A percentile compares a stretch with the other conserved stretches of the same genome.
phyloP scores from a whole-genome alignment of 345 rosid genomes.

The Eucalyptus tenuipes region DNA sequence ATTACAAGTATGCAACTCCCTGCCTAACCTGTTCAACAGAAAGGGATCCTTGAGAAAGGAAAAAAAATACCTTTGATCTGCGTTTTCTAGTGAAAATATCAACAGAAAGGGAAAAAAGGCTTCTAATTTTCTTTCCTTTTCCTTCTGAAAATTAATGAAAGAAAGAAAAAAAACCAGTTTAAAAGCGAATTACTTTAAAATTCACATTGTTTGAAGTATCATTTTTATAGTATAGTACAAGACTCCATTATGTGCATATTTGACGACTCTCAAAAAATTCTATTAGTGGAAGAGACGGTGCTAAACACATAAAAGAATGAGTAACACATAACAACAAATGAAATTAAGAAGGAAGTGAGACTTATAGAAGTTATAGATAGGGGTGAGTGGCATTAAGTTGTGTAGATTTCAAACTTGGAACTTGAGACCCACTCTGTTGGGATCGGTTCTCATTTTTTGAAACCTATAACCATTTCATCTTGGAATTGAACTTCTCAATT shows the following conservation, averaged over 20 bases:
- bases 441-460: not conserved
- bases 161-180: not conserved
- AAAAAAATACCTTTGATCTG: rapidly evolving
- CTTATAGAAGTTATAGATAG: not conserved
- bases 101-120: not conserved
- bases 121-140: not conserved
- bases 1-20: not conserved
- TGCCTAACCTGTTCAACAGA: not conserved
- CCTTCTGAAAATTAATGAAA: not conserved
- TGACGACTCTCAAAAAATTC: not conserved
- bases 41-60: not conserved
- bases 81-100: not conserved
- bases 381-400: not conserved
- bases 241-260: not conserved
- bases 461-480: rapidly evolving
- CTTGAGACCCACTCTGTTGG: not conserved
- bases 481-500: rapidly evolving
- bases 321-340: not conserved
- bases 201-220: not conserved
- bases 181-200: not conserved
- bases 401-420: not conserved
- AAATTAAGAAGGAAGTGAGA: not conserved
- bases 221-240: not conserved
- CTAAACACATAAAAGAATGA: not conserved
- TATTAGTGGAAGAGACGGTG: not conserved